Evolutionary conservation across 2,329 filamentous ascomycete species (phyloP).

Genomic region (Trichoderma hamatum): DNA sequence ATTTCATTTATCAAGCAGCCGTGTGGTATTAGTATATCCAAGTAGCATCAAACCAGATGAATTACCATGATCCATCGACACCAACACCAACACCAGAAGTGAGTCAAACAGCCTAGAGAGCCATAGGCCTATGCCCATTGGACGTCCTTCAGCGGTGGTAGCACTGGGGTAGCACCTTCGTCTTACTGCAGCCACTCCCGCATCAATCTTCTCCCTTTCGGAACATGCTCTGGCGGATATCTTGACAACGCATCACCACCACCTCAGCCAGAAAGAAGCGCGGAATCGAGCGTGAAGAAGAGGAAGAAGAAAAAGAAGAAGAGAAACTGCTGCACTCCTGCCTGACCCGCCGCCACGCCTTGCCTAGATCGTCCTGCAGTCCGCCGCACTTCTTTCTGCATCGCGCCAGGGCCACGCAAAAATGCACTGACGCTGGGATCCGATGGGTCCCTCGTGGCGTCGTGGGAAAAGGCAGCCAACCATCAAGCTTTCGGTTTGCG

Average conservation of each 20-base stretch:
- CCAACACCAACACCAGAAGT: not conserved
- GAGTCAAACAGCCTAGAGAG: no score
- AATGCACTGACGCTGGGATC: conserved; percentile 8
- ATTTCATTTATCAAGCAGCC: not conserved
- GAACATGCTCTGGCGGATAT: conserved; percentile 40
- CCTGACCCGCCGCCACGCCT: conserved; percentile 35
- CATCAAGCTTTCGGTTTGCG: conserved; percentile 13
- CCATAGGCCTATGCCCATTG: no score
- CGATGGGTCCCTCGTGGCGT: conserved; percentile 21
- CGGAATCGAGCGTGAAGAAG: not conserved
- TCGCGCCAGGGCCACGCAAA: not conserved
- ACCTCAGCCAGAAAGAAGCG: conserved; percentile 24
- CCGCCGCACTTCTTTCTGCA: not conserved
- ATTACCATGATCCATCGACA: not conserved
- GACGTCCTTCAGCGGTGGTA: no score
- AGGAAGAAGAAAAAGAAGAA: not conserved
- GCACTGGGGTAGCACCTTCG: not conserved
- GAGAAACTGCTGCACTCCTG: conserved; percentile 32
- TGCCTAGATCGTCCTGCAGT: conserved; percentile 17
- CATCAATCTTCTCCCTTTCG: conserved; percentile 30
- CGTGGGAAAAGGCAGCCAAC: conserved; percentile 23
- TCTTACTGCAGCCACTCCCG: conserved; percentile 9
- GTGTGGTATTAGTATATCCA: not conserved
- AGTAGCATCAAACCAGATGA: not conserved
- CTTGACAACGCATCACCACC: conserved; percentile 57